phyloP scores from a whole-genome alignment of 1,139 yeast species.

The Debaryomyces sp. region DNA sequence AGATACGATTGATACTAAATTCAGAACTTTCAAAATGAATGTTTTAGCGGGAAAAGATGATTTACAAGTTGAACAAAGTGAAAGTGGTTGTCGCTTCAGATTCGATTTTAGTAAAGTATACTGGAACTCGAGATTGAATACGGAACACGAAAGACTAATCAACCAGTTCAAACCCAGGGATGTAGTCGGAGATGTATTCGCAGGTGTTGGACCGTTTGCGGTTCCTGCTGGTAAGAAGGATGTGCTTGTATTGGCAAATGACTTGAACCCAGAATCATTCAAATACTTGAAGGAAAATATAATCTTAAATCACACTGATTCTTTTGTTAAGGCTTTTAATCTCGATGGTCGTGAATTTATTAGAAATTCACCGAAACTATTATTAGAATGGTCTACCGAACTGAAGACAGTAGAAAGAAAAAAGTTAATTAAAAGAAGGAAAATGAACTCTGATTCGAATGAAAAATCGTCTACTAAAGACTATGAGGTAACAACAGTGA shows the following conservation, averaged over 20 bases:
- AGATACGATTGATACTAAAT: constrained; percentile 82
- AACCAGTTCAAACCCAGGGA: constrained; percentile 60
- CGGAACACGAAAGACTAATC: constrained; percentile 88
- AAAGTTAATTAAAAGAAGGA: constrained; percentile 35
- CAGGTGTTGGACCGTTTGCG: constrained; percentile 98
- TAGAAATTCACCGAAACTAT: constrained; percentile 53
- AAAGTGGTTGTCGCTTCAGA: constrained; percentile 80
- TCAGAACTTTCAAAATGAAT: constrained; percentile 92
- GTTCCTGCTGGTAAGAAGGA: constrained; percentile 91
- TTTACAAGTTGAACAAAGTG: constrained; percentile 82
- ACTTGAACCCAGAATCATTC: constrained; percentile 85
- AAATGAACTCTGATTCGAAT: constrained; percentile 28
- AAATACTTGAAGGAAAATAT: constrained; percentile 71
- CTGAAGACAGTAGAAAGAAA: constrained; percentile 29
- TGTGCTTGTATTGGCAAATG: constrained; percentile 85
- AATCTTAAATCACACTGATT: constrained; percentile 58
- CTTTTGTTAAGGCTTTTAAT: constrained; percentile 66
- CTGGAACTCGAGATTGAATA: constrained; percentile 95
- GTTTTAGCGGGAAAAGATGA: constrained; percentile 82
- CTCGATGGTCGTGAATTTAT: constrained; percentile 87
- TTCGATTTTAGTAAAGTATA: constrained; percentile 94
- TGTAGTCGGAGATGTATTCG: constrained; percentile 93
- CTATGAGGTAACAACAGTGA: constrained; percentile 29
- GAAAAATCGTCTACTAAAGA: constrained; percentile 25
- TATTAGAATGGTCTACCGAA: constrained; percentile 41